These are phyloP conservation scores for Russula dissimulans DNA, from an alignment of 768 basidiomycete species.

Conservation along the genomic window DNA sequence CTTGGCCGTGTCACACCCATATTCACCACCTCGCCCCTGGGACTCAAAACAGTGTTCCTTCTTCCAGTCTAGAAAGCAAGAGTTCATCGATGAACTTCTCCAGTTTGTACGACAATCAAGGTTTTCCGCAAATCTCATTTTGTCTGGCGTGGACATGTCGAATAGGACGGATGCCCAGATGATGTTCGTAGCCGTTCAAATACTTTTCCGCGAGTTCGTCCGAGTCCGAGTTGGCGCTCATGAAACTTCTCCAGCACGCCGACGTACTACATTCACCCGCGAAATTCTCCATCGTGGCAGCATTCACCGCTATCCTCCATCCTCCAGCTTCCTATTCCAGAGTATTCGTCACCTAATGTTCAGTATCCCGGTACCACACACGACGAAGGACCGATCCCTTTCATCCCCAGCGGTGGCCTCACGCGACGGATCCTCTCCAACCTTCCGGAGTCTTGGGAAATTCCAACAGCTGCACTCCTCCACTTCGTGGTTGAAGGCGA, in stretches of 20 bases:
- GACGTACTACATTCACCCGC: constrained; percentile 47
- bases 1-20: not conserved
- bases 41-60: too few species aligned
- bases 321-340: constrained; percentile 39
- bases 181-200: constrained; percentile 37
- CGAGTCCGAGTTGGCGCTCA: not conserved
- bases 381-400: constrained; percentile 39
- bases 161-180: constrained; percentile 73
- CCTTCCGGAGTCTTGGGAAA: constrained; percentile 39
- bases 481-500: constrained; percentile 81
- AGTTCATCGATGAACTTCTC: constrained; percentile 50
- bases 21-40: too few species aligned
- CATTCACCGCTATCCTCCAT: constrained; percentile 39
- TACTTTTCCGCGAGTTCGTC: not conserved
- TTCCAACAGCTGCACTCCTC: constrained; percentile 50
- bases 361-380: constrained; percentile 27
- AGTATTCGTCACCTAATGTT: constrained; percentile 42
- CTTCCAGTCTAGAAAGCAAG: constrained; percentile 53
- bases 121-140: constrained; percentile 47
- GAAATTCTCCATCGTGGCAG: constrained; percentile 35
- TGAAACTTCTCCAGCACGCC: constrained; percentile 40
- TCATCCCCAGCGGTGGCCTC: constrained; percentile 74
- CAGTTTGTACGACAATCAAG: constrained; percentile 45
- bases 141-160: constrained; percentile 68
- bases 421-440: constrained; percentile 48